Base-by-base conservation (phyloP, 768 basidiomycete species). In the Piloderma croceum region DNA sequence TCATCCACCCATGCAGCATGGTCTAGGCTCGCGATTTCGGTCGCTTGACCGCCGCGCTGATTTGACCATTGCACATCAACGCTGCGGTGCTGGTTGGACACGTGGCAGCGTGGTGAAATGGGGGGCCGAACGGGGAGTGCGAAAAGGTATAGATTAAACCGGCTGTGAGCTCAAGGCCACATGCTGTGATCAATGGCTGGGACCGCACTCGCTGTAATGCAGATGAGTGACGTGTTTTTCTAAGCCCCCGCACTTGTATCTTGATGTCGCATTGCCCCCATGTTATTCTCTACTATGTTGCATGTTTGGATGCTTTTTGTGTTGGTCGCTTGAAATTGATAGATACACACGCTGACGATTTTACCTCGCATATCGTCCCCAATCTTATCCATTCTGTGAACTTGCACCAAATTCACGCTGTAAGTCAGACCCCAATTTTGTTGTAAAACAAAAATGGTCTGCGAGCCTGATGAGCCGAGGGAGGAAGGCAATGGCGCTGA, bases 91-190 rank as follows among this genome's bases (percentile, higher is more conserved):
- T 72, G 80, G 86, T 79, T 83, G 85, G 85, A 78, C 82, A 80
- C 83, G 81, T 71, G 77, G 83, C 68, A 73, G 80, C 72, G 85
- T 67, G 88, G 88, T 90, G 88, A 90, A 90, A 90, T 82, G 88
- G 88, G 84, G 87, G 85, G 86, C 86, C 79, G 88, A 89, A 86
- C 85, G 88, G 89, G 85, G 79, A 87, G 85, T 83, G 86, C 79
- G 79, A 78, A 79, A 76, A n/a, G n/a, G n/a, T n/a, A n/a, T n/a
- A n/a, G n/a, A n/a, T n/a, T n/a, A n/a, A n/a, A n/a, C n/a, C n/a
- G n/a, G n/a, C n/a, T n/a, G n/a, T n/a, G n/a, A n/a, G n/a, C n/a
- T n/a, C n/a, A n/a, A n/a, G n/a, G n/a, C n/a, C n/a, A n/a, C n/a
- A n/a, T n/a, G n/a, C n/a, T n/a, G n/a, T n/a, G n/a, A n/a, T n/a